Evolutionary conservation across 2,329 filamentous ascomycete species (phyloP).

Genomic region (Phoma sp.): DNA sequence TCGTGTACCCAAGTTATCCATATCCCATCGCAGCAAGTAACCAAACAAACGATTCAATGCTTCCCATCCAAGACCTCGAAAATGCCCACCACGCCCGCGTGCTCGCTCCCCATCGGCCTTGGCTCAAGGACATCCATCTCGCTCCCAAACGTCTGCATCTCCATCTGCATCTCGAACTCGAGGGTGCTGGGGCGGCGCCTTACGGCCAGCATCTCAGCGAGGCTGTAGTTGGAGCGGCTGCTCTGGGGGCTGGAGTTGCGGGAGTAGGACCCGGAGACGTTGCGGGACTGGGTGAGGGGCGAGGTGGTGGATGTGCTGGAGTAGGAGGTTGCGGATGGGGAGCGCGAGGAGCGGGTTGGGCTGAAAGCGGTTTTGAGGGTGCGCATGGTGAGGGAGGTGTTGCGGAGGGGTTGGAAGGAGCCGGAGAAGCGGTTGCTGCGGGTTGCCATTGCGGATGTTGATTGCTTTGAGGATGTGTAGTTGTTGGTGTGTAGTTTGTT

Average conservation of each 20-base stretch:
- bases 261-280: constrained; percentile 1
- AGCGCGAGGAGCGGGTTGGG: constrained; percentile 42
- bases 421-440: constrained; percentile 48
- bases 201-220: constrained; percentile 43
- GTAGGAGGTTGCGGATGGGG: constrained; percentile 29
- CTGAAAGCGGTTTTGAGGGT: constrained; percentile 47
- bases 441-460: constrained; percentile 37
- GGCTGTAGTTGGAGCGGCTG: constrained; percentile 23
- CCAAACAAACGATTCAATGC: constrained; percentile 21
- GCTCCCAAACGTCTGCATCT: constrained; percentile 38
- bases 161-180: constrained; percentile 48
- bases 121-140: constrained; percentile 46
- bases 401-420: constrained; percentile 45
- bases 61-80: constrained; percentile 49
- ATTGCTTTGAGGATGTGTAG: too few species aligned
- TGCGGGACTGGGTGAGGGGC: constrained; percentile 26
- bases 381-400: constrained; percentile 36
- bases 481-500: too few species aligned
- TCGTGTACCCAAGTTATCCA: not conserved
- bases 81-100: constrained; percentile 46
- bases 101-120: constrained; percentile 23
- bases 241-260: constrained; percentile 29
- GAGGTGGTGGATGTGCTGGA: constrained; percentile 38
- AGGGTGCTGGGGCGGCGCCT: constrained; percentile 43
- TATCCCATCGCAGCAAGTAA: not conserved